phyloP scores from a whole-genome alignment of 345 rosid species.

The Melastoma malabathricum region DNA sequence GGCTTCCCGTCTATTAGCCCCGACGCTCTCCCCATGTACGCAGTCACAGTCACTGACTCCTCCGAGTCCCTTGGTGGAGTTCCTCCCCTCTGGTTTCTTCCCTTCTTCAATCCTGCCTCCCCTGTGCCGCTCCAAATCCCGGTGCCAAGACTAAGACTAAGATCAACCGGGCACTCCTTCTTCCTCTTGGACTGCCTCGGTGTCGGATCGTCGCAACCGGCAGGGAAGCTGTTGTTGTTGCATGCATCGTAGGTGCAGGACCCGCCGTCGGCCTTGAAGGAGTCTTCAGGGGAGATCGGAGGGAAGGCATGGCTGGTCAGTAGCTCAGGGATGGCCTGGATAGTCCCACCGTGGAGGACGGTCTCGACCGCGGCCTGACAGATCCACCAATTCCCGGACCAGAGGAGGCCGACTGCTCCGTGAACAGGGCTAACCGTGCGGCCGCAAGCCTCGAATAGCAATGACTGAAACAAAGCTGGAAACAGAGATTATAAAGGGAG shows the following conservation, averaged over 20 bases:
- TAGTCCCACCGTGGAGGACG: slow-evolving; percentile 13
- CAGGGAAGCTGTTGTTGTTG: no score
- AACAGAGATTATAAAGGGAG: neutral
- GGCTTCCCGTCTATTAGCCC: no score
- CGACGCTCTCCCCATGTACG: slow-evolving; percentile 2
- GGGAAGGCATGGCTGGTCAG: neutral
- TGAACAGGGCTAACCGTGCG: slow-evolving; percentile 20
- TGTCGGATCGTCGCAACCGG: no score
- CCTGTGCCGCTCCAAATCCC: neutral
- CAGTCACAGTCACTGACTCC: slow-evolving; percentile 2
- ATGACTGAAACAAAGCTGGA: slow-evolving; percentile 20
- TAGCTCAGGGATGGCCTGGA: slow-evolving; percentile 6
- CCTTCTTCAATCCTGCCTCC: neutral
- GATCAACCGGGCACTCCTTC: no score
- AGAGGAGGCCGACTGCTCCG: slow-evolving; percentile 25
- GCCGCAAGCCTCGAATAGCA: slow-evolving; percentile 25
- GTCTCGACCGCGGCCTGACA: slow-evolving; percentile 24
- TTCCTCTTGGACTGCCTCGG: no score
- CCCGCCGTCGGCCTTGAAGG: slow-evolving; percentile 2
- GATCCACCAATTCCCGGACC: slow-evolving; percentile 20
- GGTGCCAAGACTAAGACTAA: no score
- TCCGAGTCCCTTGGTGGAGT: slow-evolving; percentile 5
- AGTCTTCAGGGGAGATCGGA: slow-evolving; percentile 1
- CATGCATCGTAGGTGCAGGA: no score
- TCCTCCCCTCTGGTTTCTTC: neutral